A percentile compares a stretch with the other conserved stretches of the same genome.
Conservation (phyloP, 306 rosid species). For the Begonia masoniana region DNA sequence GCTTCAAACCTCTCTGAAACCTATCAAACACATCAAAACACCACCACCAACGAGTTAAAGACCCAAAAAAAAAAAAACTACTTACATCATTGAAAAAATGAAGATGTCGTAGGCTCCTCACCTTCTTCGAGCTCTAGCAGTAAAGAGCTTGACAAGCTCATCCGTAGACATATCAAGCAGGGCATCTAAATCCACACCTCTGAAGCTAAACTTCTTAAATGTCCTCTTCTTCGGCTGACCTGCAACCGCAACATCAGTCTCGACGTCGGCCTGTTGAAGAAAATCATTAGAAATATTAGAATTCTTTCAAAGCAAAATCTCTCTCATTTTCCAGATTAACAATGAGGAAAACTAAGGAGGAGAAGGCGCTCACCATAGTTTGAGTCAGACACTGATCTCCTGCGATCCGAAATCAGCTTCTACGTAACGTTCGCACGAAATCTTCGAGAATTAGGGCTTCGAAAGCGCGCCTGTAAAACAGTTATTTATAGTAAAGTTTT, state of each 20-base stretch:
- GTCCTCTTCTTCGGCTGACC: constrained; percentile 80
- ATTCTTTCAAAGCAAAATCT: no score
- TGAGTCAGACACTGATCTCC: no score
- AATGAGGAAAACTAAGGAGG: no score
- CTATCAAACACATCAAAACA: constrained; percentile 9
- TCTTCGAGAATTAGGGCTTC: no score
- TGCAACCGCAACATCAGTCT: constrained; percentile 33
- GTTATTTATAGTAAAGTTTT: no score
- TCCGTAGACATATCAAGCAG: constrained; percentile 78
- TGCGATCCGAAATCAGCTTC: no score
- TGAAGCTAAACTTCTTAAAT: constrained; percentile 76
- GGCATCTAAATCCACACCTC: constrained; percentile 71
- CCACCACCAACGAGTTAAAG: background rate
- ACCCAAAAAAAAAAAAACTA: background rate
- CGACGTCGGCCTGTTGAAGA: constrained; percentile 41
- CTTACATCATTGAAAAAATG: background rate
- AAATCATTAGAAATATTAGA: no score
- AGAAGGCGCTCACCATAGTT: no score
- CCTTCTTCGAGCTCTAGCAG: constrained; percentile 77
- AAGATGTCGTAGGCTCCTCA: background rate
- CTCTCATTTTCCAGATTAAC: no score
- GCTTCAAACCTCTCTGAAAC: constrained; percentile 79
- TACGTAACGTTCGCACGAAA: no score
- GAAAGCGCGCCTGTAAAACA: no score
- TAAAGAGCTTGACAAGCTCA: constrained; percentile 76